Base-by-base conservation (phyloP, 2,329 filamentous ascomycete genomes). In the Sporothrix luriei region DNA sequence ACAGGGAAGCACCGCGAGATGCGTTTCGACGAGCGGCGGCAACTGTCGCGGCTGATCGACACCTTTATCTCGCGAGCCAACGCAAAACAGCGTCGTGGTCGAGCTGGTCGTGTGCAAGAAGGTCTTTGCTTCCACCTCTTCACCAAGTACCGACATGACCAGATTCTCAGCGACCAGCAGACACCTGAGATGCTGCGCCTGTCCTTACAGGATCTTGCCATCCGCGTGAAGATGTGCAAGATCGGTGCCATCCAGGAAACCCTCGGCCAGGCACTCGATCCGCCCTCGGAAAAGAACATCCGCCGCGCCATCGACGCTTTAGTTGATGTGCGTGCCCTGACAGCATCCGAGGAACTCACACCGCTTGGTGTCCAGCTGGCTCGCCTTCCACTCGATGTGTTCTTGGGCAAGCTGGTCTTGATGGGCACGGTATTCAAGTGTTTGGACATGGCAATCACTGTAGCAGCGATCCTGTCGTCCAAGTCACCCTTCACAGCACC, bases 1-100 rank as follows among this genome's bases (percentile, higher is more conserved):
- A 94, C 93, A 0, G 95, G 95, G 69, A 98, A 97, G 79, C 94
- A 98, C 79, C 93, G 96, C 74, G 94, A 97, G 79, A 97, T 97
- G 94, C 85, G 94, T 38, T 98, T 97, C 75, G 94, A 99, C 76
- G 95, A 99, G 80, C 88, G 92, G 69, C 87, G 93, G 69, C 95
- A 99, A 76, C 84, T 99, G 46, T 98, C 94, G 1, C 87, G 92
- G 26, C 85, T 99, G 24, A 90, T 97, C 46, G 94, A 98, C 78
- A 93, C 93, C 0, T 99, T 98, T 78, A 97, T 99, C 73, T 97
- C 94, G 0, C 88, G 91, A 68, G 95, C 95, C 16, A 98, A 98
- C 77, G 94, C 95, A 1, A 97, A 97, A 77, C 95, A 99, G 78
- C 89, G 95, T 71, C 89, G 94, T 73, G 95, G 95, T 70, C 89